Percentiles rank a stretch among this genome's conserved stretches.
These are phyloP conservation scores for Colletotrichum siamense DNA, from an alignment of 2,329 filamentous ascomycete genomes.

Conservation along the genomic window DNA sequence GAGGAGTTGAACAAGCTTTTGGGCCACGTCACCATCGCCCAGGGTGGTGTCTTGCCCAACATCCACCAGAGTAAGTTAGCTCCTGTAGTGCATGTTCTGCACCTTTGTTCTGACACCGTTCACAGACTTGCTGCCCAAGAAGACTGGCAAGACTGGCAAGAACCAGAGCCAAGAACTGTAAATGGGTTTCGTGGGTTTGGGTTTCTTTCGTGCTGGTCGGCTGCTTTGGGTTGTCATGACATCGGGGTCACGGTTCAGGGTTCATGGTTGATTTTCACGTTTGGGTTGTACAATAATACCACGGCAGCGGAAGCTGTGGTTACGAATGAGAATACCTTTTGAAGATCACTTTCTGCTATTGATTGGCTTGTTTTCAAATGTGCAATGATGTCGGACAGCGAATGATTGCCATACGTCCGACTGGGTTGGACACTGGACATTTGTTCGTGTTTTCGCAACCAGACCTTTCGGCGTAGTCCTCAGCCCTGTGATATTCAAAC, in stretches of 20 bases:
- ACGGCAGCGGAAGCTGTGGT: slow-evolving; percentile 59
- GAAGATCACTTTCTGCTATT: slow-evolving; percentile 36
- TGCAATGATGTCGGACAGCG: no score
- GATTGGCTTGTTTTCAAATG: background rate
- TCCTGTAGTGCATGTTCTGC: background rate
- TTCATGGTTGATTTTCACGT: slow-evolving; percentile 66
- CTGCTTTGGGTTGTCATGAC: slow-evolving; percentile 79
- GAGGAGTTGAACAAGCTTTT: slow-evolving; percentile 99
- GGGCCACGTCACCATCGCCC: slow-evolving; percentile 94
- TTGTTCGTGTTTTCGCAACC: no score
- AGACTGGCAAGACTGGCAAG: slow-evolving; percentile 95
- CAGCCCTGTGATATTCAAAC: no score
- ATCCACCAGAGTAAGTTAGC: slow-evolving; percentile 87
- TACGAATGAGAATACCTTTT: slow-evolving; percentile 65
- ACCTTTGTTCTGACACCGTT: slow-evolving; percentile 40
- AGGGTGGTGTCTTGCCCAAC: slow-evolving; percentile 96
- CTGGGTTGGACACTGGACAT: no score
- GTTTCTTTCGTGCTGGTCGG: slow-evolving; percentile 64
- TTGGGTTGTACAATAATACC: slow-evolving; percentile 78
- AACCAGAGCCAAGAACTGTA: slow-evolving; percentile 94
- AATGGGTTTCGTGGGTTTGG: slow-evolving; percentile 53
- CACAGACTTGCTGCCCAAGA: slow-evolving; percentile 96
- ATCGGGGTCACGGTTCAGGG: slow-evolving; percentile 81
- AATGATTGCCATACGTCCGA: no score
- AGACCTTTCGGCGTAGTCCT: no score